Evolutionary conservation across 805 yeast genomes (phyloP).

Genomic region (Candida berthetii): DNA sequence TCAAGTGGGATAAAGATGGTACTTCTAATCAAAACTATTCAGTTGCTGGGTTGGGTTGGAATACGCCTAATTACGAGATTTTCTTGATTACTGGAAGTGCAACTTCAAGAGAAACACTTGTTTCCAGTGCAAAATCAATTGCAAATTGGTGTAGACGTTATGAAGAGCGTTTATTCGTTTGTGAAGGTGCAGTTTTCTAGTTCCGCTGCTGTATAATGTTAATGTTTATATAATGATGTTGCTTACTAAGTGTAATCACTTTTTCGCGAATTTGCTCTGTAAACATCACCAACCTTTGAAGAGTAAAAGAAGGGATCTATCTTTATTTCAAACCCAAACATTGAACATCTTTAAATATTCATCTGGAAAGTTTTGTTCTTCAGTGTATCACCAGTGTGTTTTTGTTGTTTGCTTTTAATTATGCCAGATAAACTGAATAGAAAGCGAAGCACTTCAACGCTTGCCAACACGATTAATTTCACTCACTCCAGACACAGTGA

Average conservation of each 20-base stretch:
- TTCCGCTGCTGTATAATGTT: not conserved
- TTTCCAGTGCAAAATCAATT: constrained; percentile 55
- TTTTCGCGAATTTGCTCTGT: not conserved
- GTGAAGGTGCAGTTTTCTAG: constrained; percentile 65
- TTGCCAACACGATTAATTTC: constrained; percentile 20
- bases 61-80: constrained; percentile 54
- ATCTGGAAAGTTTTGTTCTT: too few relatives aligned
- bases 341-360: too few relatives aligned
- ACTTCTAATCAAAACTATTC: constrained; percentile 4
- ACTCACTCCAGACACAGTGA: constrained; percentile 12
- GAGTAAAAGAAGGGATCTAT: too few relatives aligned
- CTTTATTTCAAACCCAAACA: too few relatives aligned
- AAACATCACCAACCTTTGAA: too few relatives aligned
- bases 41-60: constrained; percentile 44
- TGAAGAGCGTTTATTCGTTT: constrained; percentile 64
- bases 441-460: constrained; percentile 18
- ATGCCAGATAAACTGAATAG: constrained; percentile 3
- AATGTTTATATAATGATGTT: too few relatives aligned
- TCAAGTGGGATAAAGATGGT: constrained; percentile 30
- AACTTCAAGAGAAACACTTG: constrained; percentile 48
- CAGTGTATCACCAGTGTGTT: too few relatives aligned
- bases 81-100: constrained; percentile 56
- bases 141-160: constrained; percentile 73
- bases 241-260: not conserved
- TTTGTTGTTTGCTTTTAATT: too few relatives aligned